phyloP scores from a whole-genome alignment of 495 filamentous ascomycete genomes.

The Lineolata rhizophorae region DNA sequence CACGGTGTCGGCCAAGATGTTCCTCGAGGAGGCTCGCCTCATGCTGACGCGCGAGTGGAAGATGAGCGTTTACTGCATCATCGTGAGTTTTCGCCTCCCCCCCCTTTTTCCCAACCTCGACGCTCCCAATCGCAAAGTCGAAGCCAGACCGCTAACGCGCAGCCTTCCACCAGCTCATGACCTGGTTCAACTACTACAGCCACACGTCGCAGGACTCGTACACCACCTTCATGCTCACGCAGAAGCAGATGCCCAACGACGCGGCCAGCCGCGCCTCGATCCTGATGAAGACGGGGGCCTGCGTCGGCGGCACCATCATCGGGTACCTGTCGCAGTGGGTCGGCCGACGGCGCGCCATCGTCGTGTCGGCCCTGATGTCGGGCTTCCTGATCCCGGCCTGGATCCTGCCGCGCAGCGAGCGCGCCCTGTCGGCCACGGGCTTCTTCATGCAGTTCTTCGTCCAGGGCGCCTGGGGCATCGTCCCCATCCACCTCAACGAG shows the following conservation, averaged over 20 bases:
- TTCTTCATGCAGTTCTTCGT: conserved; percentile 67
- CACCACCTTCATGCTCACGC: conserved; percentile 48
- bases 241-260: conserved; percentile 38
- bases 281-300: conserved; percentile 51
- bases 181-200: conserved; percentile 39
- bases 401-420: conserved; percentile 39
- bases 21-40: conserved; percentile 35
- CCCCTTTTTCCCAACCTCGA: no score
- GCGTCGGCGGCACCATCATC: conserved; percentile 47
- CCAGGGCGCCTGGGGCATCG: conserved; percentile 57
- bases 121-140: no score
- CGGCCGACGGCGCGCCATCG: conserved; percentile 45
- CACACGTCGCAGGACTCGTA: conserved; percentile 56
- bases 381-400: conserved; percentile 43
- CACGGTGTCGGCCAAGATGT: conserved; percentile 26
- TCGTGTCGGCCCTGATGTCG: conserved; percentile 33
- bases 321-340: conserved; percentile 52
- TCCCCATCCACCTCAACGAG: conserved; percentile 63
- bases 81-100: no score
- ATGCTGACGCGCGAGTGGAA: conserved; percentile 50
- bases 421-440: conserved; percentile 35
- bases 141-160: no score
- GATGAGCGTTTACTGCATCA: conserved; percentile 43
- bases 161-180: no score
- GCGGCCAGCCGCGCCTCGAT: conserved; percentile 45